Evolutionary conservation across 2,329 filamentous ascomycete genomes (phyloP).

Genomic region (Atkinsonella hypoxylon): DNA sequence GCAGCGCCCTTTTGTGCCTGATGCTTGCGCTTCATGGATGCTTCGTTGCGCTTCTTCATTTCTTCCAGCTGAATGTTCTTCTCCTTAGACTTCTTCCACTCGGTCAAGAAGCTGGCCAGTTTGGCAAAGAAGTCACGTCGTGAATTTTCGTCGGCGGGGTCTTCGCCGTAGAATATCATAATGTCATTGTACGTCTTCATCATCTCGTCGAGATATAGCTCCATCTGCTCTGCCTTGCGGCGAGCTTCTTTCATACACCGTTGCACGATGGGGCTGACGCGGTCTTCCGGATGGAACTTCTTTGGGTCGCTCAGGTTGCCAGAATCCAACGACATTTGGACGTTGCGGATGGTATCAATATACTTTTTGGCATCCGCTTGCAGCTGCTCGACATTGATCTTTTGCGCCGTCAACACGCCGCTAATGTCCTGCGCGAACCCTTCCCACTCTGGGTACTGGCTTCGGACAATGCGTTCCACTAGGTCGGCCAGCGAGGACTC

Average conservation of each 20-base stretch:
- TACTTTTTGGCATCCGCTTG: slow-evolving; percentile 80
- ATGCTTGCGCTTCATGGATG: slow-evolving; percentile 83
- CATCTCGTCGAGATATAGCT: slow-evolving; percentile 90
- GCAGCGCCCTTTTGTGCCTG: slow-evolving; percentile 46
- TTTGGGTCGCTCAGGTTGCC: slow-evolving; percentile 93
- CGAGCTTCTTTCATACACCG: slow-evolving; percentile 93
- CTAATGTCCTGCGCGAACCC: slow-evolving; percentile 73
- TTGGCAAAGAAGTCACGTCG: slow-evolving; percentile 92
- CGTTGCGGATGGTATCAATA: slow-evolving; percentile 87
- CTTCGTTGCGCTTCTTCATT: slow-evolving; percentile 72
- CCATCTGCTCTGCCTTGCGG: slow-evolving; percentile 91
- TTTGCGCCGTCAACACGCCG: slow-evolving; percentile 67
- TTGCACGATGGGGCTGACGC: slow-evolving; percentile 83
- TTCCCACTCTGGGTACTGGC: slow-evolving; percentile 95
- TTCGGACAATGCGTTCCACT: slow-evolving; percentile 90
- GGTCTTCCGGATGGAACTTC: slow-evolving; percentile 95
- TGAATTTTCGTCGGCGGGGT: slow-evolving; percentile 82
- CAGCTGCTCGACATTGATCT: slow-evolving; percentile 90
- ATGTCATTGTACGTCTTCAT: slow-evolving; percentile 84
- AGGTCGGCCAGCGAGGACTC: slow-evolving; percentile 91
- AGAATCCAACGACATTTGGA: slow-evolving; percentile 82
- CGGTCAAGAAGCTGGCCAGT: slow-evolving; percentile 75
- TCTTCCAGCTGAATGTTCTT: slow-evolving; percentile 86
- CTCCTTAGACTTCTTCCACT: slow-evolving; percentile 93
- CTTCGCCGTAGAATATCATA: slow-evolving; percentile 93